Conservation (phyloP, 306 rosid species). For the Gastrolobium villosum region DNA sequence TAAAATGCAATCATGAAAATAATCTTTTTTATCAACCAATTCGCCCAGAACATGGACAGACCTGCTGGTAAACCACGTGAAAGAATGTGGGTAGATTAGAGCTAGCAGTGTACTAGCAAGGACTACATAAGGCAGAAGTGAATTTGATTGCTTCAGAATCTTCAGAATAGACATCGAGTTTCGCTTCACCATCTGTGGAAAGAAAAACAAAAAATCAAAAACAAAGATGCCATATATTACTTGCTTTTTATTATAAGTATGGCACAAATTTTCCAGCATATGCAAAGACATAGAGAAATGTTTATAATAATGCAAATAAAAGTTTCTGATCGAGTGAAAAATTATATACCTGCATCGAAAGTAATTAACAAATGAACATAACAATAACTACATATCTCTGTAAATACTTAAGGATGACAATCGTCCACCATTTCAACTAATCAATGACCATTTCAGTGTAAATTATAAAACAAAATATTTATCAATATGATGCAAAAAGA, state of each 20-base stretch:
- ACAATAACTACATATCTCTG: too few relatives aligned
- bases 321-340: neutral
- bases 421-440: too few relatives aligned
- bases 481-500: too few relatives aligned
- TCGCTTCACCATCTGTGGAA: slow-evolving; percentile 56
- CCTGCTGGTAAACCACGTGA: slow-evolving; percentile 98
- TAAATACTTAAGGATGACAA: too few relatives aligned
- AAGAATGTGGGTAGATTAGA: slow-evolving; percentile 85
- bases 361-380: too few relatives aligned
- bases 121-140: slow-evolving; percentile 83
- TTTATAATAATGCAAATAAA: too few relatives aligned
- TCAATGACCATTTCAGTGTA: too few relatives aligned
- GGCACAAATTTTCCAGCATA: slow-evolving; percentile 27
- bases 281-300: neutral
- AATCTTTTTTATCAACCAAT: slow-evolving; percentile 13
- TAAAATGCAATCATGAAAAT: slow-evolving; percentile 3
- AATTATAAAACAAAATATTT: too few relatives aligned
- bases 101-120: slow-evolving; percentile 84
- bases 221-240: neutral
- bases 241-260: slow-evolving; percentile 3
- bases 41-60: slow-evolving; percentile 45
- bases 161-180: slow-evolving; percentile 55
- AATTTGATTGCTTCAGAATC: slow-evolving; percentile 78
- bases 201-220: slow-evolving; percentile 35
- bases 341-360: too few relatives aligned